These are phyloP conservation scores for Trichoderma simmonsii DNA, from an alignment of 2,329 filamentous ascomycete genomes.

Conservation along the genomic window DNA sequence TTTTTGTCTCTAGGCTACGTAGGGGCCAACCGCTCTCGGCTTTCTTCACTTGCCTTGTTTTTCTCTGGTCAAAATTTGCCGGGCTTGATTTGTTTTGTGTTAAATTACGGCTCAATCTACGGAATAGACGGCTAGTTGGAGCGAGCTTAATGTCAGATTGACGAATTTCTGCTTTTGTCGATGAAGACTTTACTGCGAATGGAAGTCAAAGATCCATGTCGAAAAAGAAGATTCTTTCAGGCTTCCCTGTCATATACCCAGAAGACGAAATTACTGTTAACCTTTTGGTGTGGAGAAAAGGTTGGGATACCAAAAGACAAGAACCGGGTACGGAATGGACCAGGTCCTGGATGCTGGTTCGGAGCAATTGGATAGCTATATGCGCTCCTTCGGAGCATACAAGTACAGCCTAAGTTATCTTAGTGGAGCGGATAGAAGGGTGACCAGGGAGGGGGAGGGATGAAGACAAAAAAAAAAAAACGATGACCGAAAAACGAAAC, in stretches of 20 bases:
- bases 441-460: background rate
- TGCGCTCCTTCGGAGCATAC: background rate
- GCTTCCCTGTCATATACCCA: background rate
- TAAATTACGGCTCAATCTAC: background rate
- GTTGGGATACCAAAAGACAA: background rate
- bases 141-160: background rate
- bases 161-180: background rate
- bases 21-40: background rate
- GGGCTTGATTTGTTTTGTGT: background rate
- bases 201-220: background rate
- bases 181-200: background rate
- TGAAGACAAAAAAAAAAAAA: background rate
- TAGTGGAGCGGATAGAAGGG: background rate
- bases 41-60: background rate
- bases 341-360: background rate
- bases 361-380: background rate
- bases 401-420: background rate
- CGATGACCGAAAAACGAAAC: background rate
- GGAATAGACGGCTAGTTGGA: background rate
- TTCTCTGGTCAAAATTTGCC: background rate
- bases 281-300: background rate
- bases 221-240: background rate
- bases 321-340: background rate
- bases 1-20: background rate
- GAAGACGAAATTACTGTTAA: conserved; percentile 1